phyloP scores from a whole-genome alignment of 2,329 filamentous ascomycete genomes.

The Juglanconis sp. region DNA sequence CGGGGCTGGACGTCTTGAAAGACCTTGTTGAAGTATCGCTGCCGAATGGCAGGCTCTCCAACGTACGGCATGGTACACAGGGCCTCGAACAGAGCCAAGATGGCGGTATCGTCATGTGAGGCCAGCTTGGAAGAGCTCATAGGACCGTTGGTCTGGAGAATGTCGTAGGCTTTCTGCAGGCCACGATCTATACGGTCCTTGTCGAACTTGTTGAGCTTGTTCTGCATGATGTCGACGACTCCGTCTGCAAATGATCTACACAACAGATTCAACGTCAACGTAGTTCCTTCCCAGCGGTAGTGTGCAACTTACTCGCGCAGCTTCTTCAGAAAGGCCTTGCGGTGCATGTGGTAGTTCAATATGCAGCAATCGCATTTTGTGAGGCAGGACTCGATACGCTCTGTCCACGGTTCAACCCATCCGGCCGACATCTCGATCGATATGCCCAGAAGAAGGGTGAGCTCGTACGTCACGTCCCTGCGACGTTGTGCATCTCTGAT shows the following conservation, averaged over 20 bases:
- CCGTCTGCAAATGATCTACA: conserved; percentile 36
- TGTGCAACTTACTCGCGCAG: conserved; percentile 52
- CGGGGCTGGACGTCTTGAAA: conserved; percentile 78
- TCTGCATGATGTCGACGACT: conserved; percentile 36
- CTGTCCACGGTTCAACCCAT: conserved; percentile 58
- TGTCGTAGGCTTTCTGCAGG: conserved; percentile 48
- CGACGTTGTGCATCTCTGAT: conserved; percentile 55
- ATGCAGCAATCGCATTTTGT: conserved; percentile 68
- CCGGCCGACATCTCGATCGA: conserved; percentile 56
- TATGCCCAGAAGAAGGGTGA: conserved; percentile 67
- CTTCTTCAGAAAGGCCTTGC: conserved; percentile 59
- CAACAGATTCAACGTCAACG: neutral
- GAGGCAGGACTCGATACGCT: conserved; percentile 56
- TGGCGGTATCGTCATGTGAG: conserved; percentile 52
- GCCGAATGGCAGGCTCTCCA: conserved; percentile 46
- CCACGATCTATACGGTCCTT: conserved; percentile 30
- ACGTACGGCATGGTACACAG: conserved; percentile 82
- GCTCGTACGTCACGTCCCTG: conserved; percentile 62
- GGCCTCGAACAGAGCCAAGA: conserved; percentile 83
- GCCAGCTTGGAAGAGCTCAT: conserved; percentile 48
- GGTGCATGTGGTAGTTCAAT: conserved; percentile 69
- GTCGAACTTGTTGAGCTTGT: conserved; percentile 37
- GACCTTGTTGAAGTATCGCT: conserved; percentile 69
- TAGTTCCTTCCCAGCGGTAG: neutral
- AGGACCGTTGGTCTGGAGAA: conserved; percentile 38